These are phyloP conservation scores for Coriolopsis trogii DNA, from an alignment of 1,284 basidiomycete species.

Conservation along the genomic window DNA sequence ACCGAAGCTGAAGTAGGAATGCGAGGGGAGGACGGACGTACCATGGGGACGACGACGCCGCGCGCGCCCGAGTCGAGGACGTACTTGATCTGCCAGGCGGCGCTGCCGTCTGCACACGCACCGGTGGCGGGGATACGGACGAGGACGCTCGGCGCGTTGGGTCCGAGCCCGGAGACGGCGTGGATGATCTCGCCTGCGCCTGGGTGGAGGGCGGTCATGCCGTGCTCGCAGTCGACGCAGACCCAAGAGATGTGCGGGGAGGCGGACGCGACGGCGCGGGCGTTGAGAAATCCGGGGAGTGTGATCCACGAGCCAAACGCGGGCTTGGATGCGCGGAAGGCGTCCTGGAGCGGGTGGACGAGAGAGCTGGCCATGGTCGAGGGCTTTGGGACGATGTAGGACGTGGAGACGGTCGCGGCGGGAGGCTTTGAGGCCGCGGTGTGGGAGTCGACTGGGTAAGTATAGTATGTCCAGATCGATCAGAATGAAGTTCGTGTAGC, in stretches of 20 bases:
- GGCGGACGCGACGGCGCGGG: conserved; percentile 56
- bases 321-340: conserved; percentile 34
- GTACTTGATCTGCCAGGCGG: conserved; percentile 70
- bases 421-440: too few species aligned
- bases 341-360: conserved; percentile 33
- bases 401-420: too few species aligned
- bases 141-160: conserved; percentile 50
- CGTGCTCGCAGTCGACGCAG: conserved; percentile 68
- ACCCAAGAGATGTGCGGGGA: conserved; percentile 63
- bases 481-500: too few species aligned
- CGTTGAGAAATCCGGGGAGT: conserved; percentile 54
- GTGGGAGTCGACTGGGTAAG: too few species aligned
- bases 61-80: conserved; percentile 65
- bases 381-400: too few species aligned
- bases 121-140: conserved; percentile 67
- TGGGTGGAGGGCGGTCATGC: conserved; percentile 54
- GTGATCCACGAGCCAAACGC: conserved; percentile 78
- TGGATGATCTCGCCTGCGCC: conserved; percentile 56
- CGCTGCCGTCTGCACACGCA: conserved; percentile 44
- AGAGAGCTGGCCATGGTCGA: conserved; percentile 1
- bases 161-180: conserved; percentile 49
- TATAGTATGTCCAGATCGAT: too few species aligned
- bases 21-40: conserved; percentile 27
- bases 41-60: conserved; percentile 69
- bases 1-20: too few species aligned